phyloP scores from a whole-genome alignment of 305 asterid species.

The Rubia tinctorum region DNA sequence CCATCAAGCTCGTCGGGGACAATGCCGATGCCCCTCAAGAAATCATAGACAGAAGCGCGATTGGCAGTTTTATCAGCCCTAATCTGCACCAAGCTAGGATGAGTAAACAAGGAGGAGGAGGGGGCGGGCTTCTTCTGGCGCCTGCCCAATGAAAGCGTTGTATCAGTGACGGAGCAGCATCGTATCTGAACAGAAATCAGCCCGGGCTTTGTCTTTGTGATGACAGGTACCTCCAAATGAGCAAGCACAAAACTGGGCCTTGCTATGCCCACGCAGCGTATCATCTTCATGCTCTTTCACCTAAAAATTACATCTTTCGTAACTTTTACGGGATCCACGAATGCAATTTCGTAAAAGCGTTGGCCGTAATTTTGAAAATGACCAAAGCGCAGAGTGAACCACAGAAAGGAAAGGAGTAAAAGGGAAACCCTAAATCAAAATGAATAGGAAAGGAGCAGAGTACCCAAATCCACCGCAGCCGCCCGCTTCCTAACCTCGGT shows the following conservation, averaged over 20 bases:
- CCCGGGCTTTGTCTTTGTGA: slow-evolving; percentile 33
- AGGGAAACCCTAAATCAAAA: background rate
- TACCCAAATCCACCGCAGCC: background rate
- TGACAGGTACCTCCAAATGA: slow-evolving; percentile 54
- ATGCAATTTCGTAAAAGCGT: background rate
- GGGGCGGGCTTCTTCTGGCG: slow-evolving; percentile 45
- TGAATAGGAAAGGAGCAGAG: no score
- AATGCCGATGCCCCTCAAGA: slow-evolving; percentile 70
- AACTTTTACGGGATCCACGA: background rate
- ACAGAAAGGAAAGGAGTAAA: background rate
- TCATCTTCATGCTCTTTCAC: slow-evolving; percentile 49
- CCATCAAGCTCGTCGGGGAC: slow-evolving; percentile 96
- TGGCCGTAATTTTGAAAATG: background rate
- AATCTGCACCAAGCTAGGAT: slow-evolving; percentile 79
- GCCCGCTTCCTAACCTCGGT: background rate
- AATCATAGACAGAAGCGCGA: slow-evolving; percentile 76
- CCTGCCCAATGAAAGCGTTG: slow-evolving; percentile 45
- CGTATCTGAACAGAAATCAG: slow-evolving; percentile 38
- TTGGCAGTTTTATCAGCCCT: slow-evolving; percentile 69
- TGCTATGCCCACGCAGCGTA: slow-evolving; percentile 45
- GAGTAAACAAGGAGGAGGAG: slow-evolving; percentile 58
- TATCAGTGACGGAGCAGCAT: slow-evolving; percentile 42
- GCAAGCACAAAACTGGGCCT: slow-evolving; percentile 58
- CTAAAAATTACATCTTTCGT: background rate
- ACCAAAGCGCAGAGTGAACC: background rate